Percentiles rank a stretch among this genome's conserved stretches.
These are phyloP conservation scores for Xylariaceae sp. DNA, from an alignment of 2,329 filamentous ascomycete species.

Conservation along the genomic window DNA sequence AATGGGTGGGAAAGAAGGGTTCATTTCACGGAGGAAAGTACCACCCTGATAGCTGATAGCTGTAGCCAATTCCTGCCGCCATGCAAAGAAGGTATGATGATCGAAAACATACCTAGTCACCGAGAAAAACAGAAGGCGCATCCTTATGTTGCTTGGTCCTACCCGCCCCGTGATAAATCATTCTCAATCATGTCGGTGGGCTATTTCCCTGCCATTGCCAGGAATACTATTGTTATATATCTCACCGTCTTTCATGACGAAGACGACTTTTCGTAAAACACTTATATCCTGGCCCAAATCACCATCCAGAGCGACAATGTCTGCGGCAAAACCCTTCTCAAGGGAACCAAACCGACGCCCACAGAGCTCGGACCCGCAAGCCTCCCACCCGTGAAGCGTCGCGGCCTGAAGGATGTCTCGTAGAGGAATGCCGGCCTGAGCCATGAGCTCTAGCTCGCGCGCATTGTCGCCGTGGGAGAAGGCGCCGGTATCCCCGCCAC, in stretches of 20 bases:
- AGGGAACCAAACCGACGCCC: constrained; percentile 49
- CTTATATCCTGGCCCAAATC: constrained; percentile 37
- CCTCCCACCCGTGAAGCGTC: constrained; percentile 49
- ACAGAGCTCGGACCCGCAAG: constrained; percentile 47
- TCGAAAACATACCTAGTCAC: no score
- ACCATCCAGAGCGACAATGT: constrained; percentile 44
- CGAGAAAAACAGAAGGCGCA: no score
- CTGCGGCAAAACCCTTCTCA: constrained; percentile 43
- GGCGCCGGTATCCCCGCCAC: constrained; percentile 50
- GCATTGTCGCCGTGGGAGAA: constrained; percentile 48
- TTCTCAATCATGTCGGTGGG: no score
- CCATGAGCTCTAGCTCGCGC: constrained; percentile 49
- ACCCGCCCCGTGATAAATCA: no score
- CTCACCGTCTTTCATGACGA: constrained; percentile 53
- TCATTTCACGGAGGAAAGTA: no score
- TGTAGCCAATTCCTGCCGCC: no score
- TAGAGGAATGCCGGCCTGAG: constrained; percentile 44
- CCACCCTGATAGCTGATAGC: no score
- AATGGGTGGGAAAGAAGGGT: no score
- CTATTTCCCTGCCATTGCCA: no score
- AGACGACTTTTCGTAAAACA: constrained; percentile 42
- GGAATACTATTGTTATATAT: constrained; percentile 43
- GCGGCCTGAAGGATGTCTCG: constrained; percentile 45
- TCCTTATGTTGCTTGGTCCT: no score
- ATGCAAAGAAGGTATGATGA: no score